Evolutionary conservation across 202 grass and related monocot genomes (phyloP), one percentile per base, ranked within the genome.

Genomic region (Musa balbisiana): DNA sequence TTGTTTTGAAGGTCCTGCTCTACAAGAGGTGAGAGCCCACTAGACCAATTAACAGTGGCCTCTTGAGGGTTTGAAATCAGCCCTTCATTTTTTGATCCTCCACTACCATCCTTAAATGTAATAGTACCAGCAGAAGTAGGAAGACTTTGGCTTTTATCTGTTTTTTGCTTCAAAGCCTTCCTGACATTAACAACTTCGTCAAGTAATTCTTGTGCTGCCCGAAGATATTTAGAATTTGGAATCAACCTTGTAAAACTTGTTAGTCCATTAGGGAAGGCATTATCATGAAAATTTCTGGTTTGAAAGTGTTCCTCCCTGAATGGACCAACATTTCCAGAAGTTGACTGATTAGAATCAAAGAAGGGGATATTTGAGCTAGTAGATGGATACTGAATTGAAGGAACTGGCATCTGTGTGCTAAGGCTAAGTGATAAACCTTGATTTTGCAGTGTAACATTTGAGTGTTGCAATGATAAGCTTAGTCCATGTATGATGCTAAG

Each of bases 1-100:
- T 99, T 99, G 89, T 95, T 92, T 83, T 95, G 95, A 13, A 99
- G 87, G 33, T 99, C 95, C 17, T 99, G 95, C 82, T 85, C 81
- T 76, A 90, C 95, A 49, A 89, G 79, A 27, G 91, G 77, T 51
- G 95, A 90, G n/a, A 99, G 81, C 55, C 95, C 91, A 71, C 77
- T 56, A 49, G 80, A 55, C 8, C 85, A 86, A 74, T 80, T 89
- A 16, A 64, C 85, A 49, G 86, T 79, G 24, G 73, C 59, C 22
- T 92, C 95, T 74, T 85, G 83, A 0, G 33, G 50, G 33, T 87
- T 82, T n/a, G 60, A 62, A 12, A 53, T 25, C 77, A 77, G 82
- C 11, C 82, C 78, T 65, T 92, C 85, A 75, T 64, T 75, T 62
- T 89, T 90, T 16, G 67, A 88, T 1, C 27, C 84, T 16, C 58